Evolutionary conservation across 2,329 filamentous ascomycete species (phyloP).

Genomic region (Pleomassaria siparia): DNA sequence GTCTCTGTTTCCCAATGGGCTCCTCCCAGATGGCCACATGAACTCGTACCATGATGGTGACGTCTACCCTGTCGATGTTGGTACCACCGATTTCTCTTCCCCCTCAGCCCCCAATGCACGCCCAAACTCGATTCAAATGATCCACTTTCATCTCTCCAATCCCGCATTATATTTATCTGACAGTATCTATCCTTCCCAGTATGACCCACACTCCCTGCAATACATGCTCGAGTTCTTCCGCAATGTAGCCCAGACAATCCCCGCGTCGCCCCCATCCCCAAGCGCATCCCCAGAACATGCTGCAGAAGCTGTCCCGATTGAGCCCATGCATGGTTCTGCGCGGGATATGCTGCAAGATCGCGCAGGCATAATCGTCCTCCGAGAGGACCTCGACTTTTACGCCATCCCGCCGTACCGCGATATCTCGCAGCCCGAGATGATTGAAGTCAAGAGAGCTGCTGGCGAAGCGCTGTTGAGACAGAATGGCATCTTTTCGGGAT

Average conservation of each 20-base stretch:
- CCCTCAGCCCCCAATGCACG: conserved; percentile 25
- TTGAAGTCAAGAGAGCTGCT: conserved; percentile 91
- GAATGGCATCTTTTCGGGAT: conserved; percentile 91
- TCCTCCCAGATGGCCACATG: conserved; percentile 95
- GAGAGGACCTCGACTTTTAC: conserved; percentile 97
- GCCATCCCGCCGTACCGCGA: conserved; percentile 84
- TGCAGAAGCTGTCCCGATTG: conserved; percentile 64
- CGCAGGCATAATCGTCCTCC: conserved; percentile 93
- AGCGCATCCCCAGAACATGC: conserved; percentile 45
- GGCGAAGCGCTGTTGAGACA: conserved; percentile 84
- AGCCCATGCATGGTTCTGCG: conserved; percentile 69
- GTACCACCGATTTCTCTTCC: conserved; percentile 48
- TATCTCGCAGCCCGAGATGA: conserved; percentile 87
- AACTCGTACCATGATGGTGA: conserved; percentile 90
- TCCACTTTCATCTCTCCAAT: conserved; percentile 47
- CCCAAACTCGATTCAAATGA: conserved; percentile 40
- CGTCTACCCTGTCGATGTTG: conserved; percentile 95
- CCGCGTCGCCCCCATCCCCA: conserved; percentile 68
- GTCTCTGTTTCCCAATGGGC: conserved; percentile 97
- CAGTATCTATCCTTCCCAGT: conserved; percentile 65
- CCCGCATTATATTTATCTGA: conserved; percentile 58
- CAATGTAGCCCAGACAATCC: conserved; percentile 93
- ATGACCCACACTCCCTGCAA: conserved; percentile 92
- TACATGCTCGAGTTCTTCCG: conserved; percentile 99
- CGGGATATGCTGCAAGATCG: conserved; percentile 81